Evolutionary conservation across 352 stramenopile genomes (phyloP), one percentile per base, ranked within the genome.

Genomic region (Phytophthora europaea): DNA sequence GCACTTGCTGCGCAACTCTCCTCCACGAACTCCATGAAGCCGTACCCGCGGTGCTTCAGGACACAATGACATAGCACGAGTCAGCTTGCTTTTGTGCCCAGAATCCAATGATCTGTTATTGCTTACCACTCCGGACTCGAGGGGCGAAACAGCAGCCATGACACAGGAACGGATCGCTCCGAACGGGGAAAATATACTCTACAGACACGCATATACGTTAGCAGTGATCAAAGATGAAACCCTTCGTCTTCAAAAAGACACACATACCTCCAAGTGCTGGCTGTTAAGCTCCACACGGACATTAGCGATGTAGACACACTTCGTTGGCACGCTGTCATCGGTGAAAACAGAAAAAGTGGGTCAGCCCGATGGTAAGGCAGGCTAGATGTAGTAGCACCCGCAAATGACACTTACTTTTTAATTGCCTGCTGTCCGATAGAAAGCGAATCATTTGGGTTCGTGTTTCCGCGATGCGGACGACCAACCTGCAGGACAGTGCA

Each of bases 101-200:
- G 45, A 40, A 54, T 20, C 22, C 6, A 60, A 58, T 53, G n/a
- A 50, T 8, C 57, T 48, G 50, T 36, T 28, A 22, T 59, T 59
- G 43, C 68, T 60, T 75, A 91, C 84, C 74, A 83, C 65, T 34
- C 75, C 66, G 20, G 83, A 72, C 62, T 94, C 85, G 10, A 90
- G 61, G 9, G 84, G 79, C 10, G 88, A 92, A 8, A 89, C 56
- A 2, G 83, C 74, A 4, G 76, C 70, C 88, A 94, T 94, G 38
- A 93, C 86, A 61, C 86, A 93, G 8, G 78, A 78, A 18, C 77
- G 79, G 52, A 94, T 83, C 9, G 79, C 75, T 40, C 88, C 88
- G 63, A 94, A 94, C 13, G 88, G 88, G 48, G 88, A 89, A 45
- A 94, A 93, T 61, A 94, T 93, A 57, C 88, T 94, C 86, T 93